Evolutionary conservation across 768 basidiomycete genomes (phyloP), one percentile per base, ranked within the genome.

Genomic region (Russula olivacea): DNA sequence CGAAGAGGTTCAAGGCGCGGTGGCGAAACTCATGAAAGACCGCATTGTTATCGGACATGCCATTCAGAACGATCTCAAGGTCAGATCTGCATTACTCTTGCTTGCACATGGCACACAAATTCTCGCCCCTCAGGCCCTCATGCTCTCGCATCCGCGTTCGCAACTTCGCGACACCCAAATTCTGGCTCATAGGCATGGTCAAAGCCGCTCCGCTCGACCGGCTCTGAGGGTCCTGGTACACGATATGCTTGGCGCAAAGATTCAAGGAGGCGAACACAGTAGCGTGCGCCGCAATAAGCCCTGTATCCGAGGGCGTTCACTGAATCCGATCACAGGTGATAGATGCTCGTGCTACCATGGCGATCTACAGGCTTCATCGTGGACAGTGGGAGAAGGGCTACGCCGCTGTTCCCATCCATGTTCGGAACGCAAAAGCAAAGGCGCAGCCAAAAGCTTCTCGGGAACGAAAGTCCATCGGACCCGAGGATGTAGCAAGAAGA

Each of bases 321-420:
- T 50, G 52, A 28, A 32, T 0, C 7, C 6, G 11, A 34, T 12
- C 38, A 12, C 62, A 97, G 95, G 86, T 98, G 5, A 90, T 84
- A 19, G 95, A 98, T 72, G 93, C 95, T 0, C 82, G 95, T 56
- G 96, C 95, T 0, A 91, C 94, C 0, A 97, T 99, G 93, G 95
- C 93, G 0, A 77, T 98, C 43, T 98, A 89, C 72, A 81, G 93
- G 8, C 71, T 95, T 19, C 81, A 94, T 73, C 86, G 89, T 68
- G 85, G 84, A 56, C 80, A 83, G 52, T 98, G 92, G 92, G 95
- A 98, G 53, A 69, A 69, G 32, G 66, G 58, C 2, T 65, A 66
- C 48, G 45, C 49, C 23, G 54, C 59, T 11, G 50, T 55, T 23
- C 55, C 59, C 28, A 51, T 62, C 45, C 65, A 58, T 40, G 57